Conservation (phyloP, 192 early-diverging fungal genomes). For the Coemansia sp. region DNA sequence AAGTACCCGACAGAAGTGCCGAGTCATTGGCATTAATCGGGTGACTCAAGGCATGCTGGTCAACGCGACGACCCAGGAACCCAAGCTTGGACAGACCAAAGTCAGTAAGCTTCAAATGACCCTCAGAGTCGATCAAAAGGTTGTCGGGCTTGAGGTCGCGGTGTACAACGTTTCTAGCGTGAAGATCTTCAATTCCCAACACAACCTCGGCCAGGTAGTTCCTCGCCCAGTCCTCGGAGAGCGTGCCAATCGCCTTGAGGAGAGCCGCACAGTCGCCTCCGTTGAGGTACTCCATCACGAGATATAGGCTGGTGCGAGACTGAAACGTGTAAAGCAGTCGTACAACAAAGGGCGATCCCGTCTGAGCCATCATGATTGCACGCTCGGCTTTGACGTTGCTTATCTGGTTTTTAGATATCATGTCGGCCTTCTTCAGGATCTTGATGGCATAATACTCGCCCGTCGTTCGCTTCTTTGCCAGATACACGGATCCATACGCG, state of each 20-base stretch:
- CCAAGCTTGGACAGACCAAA: slow-evolving; percentile 74
- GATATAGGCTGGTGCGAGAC: slow-evolving; percentile 80
- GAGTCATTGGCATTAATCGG: neutral
- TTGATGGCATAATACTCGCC: slow-evolving; percentile 90
- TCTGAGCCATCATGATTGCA: slow-evolving; percentile 79
- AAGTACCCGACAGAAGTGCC: neutral
- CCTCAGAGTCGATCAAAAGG: slow-evolving; percentile 84
- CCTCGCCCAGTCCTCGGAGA: slow-evolving; percentile 76
- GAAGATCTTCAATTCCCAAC: slow-evolving; percentile 85
- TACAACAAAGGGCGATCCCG: slow-evolving; percentile 84
- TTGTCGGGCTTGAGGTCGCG: slow-evolving; percentile 79
- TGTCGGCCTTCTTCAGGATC: slow-evolving; percentile 84
- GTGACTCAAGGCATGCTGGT: slow-evolving; percentile 25
- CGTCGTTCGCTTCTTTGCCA: slow-evolving; percentile 80
- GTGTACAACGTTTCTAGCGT: slow-evolving; percentile 82
- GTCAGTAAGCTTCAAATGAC: slow-evolving; percentile 90
- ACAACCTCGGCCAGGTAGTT: slow-evolving; percentile 89
- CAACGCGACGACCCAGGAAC: slow-evolving; percentile 46
- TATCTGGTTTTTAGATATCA: slow-evolving; percentile 84
- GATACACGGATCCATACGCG: slow-evolving; percentile 87
- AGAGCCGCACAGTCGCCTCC: slow-evolving; percentile 83
- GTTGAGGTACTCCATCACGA: slow-evolving; percentile 90
- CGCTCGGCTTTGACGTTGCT: slow-evolving; percentile 49
- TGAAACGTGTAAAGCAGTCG: slow-evolving; percentile 87
- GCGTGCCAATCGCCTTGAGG: slow-evolving; percentile 68